These are phyloP conservation scores for Fusarium sororula DNA, from an alignment of 2,329 filamentous ascomycete species.

Conservation along the genomic window DNA sequence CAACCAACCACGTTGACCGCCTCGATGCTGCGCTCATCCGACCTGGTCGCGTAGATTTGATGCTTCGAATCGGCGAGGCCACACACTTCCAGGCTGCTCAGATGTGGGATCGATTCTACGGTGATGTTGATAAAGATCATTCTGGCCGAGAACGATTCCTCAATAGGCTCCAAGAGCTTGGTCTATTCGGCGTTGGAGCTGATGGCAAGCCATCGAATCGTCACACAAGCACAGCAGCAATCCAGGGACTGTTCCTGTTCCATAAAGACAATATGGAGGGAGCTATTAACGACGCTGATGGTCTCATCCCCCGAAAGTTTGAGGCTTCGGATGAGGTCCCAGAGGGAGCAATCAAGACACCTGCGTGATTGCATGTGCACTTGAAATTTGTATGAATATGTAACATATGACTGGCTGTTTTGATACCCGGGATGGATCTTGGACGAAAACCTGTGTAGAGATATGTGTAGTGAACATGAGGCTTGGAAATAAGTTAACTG, in stretches of 20 bases:
- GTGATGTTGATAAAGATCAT: conserved; percentile 75
- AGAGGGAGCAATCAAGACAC: conserved; percentile 54
- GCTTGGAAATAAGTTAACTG: neutral
- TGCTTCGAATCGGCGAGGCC: conserved; percentile 87
- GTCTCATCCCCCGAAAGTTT: conserved; percentile 66
- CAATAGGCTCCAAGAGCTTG: conserved; percentile 71
- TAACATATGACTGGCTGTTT: conserved; percentile 21
- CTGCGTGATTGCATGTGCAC: conserved; percentile 42
- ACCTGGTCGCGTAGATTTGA: conserved; percentile 94
- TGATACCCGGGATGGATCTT: conserved; percentile 30
- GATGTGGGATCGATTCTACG: conserved; percentile 97
- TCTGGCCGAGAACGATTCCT: conserved; percentile 75
- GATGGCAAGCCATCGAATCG: conserved; percentile 58
- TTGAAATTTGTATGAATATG: conserved; percentile 17
- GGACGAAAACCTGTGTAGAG: conserved; percentile 5
- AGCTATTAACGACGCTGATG: conserved; percentile 82
- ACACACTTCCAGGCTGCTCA: conserved; percentile 83
- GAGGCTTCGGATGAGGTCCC: conserved; percentile 55
- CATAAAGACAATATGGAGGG: conserved; percentile 92
- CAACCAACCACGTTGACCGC: conserved; percentile 91
- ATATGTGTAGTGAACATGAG: neutral
- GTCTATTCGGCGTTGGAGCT: conserved; percentile 70
- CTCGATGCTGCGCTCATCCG: conserved; percentile 89
- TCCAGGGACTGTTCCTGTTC: conserved; percentile 94
- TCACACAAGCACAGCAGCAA: conserved; percentile 84